phyloP scores from a whole-genome alignment of 2,329 filamentous ascomycete genomes.

The Epichloe aotearoae region DNA sequence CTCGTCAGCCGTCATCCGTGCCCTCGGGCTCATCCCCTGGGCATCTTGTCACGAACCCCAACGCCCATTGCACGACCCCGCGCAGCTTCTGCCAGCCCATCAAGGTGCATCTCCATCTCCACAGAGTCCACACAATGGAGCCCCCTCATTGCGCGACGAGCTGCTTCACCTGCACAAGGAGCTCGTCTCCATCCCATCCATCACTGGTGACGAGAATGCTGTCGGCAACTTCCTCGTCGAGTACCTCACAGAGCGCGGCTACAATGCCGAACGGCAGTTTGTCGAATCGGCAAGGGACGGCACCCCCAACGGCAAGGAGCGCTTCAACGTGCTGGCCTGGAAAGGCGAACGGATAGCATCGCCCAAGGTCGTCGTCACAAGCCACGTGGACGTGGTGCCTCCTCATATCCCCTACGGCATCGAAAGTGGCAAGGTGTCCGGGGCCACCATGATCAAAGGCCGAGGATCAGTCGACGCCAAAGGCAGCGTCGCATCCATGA shows the following conservation, averaged over 20 bases:
- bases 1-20: conserved; percentile 1
- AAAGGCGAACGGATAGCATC: conserved; percentile 30
- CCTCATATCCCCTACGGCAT: conserved; percentile 58
- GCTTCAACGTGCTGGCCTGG: conserved; percentile 68
- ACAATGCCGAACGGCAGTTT: conserved; percentile 28
- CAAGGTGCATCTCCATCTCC: neutral
- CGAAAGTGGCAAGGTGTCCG: conserved; percentile 29
- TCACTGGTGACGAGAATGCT: conserved; percentile 53
- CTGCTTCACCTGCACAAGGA: conserved; percentile 63
- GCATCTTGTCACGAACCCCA: conserved; percentile 5
- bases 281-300: conserved; percentile 24
- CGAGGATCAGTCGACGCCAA: conserved; percentile 65
- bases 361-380: conserved; percentile 54
- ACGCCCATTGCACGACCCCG: conserved; percentile 1
- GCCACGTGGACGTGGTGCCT: conserved; percentile 71
- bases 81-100: neutral
- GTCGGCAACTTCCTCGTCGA: conserved; percentile 56
- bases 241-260: conserved; percentile 43
- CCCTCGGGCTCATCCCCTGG: conserved; percentile 5
- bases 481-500: conserved; percentile 57
- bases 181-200: conserved; percentile 61
- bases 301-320: conserved; percentile 14
- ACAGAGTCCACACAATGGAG: conserved; percentile 7
- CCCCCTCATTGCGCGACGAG: conserved; percentile 26
- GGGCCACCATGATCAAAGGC: conserved; percentile 47